Evolutionary conservation across 129 eudicot species (phyloP).

Genomic region (Escallonia herrerae): DNA sequence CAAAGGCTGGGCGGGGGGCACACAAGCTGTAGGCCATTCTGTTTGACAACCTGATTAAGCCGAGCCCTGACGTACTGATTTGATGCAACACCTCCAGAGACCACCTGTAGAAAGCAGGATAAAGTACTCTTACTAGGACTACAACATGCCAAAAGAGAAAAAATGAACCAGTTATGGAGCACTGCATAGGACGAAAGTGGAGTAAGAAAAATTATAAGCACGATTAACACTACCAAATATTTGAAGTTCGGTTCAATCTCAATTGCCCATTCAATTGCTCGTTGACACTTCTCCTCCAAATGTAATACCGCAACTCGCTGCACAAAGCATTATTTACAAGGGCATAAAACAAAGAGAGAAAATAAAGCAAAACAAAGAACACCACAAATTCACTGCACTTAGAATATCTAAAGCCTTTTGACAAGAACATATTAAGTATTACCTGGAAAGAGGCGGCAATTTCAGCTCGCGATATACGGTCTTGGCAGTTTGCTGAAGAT

Average conservation of each 20-base stretch:
- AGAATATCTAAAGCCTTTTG: neutral
- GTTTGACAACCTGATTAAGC: slow-evolving; percentile 55
- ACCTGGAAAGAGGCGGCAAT: slow-evolving; percentile 98
- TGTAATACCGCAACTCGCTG: slow-evolving; percentile 92
- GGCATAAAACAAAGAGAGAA: neutral
- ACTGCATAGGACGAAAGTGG: neutral
- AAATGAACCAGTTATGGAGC: slow-evolving; percentile 1
- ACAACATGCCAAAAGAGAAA: neutral
- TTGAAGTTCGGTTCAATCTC: slow-evolving; percentile 82
- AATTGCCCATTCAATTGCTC: slow-evolving; percentile 93
- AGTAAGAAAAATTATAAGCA: neutral
- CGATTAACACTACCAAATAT: slow-evolving; percentile 47
- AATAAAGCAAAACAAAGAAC: too few species aligned
- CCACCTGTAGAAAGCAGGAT: slow-evolving; percentile 40
- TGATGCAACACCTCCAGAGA: slow-evolving; percentile 96
- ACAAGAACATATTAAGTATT: slow-evolving; percentile 7
- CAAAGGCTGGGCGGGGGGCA: slow-evolving; percentile 99
- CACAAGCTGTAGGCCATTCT: slow-evolving; percentile 64
- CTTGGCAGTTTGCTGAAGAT: slow-evolving; percentile 63
- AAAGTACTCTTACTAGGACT: slow-evolving; percentile 1
- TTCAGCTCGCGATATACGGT: slow-evolving; percentile 68
- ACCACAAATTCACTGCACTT: too few species aligned
- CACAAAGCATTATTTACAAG: slow-evolving; percentile 3
- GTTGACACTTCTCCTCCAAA: slow-evolving; percentile 84
- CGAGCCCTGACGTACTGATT: slow-evolving; percentile 79